Base-by-base conservation (phyloP, 139 green algal genomes). In the Micractinium sp. region DNA sequence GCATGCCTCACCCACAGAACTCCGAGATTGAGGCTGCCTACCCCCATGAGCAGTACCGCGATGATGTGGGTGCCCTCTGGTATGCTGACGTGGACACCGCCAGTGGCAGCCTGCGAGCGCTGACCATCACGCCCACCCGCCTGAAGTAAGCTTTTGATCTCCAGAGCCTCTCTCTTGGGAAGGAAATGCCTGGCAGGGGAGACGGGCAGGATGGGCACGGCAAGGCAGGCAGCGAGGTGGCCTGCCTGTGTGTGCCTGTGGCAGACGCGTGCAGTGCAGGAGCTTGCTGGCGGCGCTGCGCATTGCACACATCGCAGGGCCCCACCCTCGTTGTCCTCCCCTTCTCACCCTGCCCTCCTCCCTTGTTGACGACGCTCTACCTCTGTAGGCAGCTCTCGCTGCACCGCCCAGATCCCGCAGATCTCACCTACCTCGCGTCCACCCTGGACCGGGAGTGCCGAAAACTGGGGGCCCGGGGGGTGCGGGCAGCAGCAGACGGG, bases 71-170 rank as follows among this genome's bases (percentile, higher is more conserved):
- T 3, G 60, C 39, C 15, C 63, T 90, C 36, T 90, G 86, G 82
- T 90, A 90, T 29, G 86, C 86, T 27, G 86, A 90, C 20, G 86
- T 90, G 13, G 53, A 22, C 86, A 73, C 36, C 16, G 4, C 23
- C 0, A 78, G 81, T 39, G 86, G 86, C 77, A 36, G 31, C 41
- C 86, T 90, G 78, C 60, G 19, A 39, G 33, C 78, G 77, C 86
- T 90, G 36, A 53, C 61, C 38, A 38, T 90, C 33, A 90, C 86
- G 15, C 86, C 86, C 60, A 90, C 86, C 27, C 86, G 86, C 77
- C 86, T 90, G 22, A 89, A 56, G 86, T 89, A 9, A 56, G 47
- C 47, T 9, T 5, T 5, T 56, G 7, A 56, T 56, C 47, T 56
- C n/a, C n/a, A n/a, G n/a, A n/a, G n/a, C n/a, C n/a, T n/a, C n/a